phyloP scores from a whole-genome alignment of 768 basidiomycete genomes.

The Termitomyces sp. region DNA sequence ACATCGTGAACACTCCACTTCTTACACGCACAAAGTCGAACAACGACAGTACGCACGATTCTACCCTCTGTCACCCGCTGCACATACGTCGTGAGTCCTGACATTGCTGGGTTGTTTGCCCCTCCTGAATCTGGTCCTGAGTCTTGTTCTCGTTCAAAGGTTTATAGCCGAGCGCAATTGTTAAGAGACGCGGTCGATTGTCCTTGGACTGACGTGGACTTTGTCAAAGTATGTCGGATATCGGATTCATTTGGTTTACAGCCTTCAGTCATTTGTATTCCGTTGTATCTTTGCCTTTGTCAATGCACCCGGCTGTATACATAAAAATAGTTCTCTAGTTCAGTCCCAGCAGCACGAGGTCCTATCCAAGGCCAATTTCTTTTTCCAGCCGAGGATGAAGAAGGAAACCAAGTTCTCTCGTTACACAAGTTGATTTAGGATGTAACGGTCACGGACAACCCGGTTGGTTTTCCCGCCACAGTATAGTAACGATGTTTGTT shows the following conservation, averaged over 20 bases:
- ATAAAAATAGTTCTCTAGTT: too few species aligned
- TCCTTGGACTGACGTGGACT: background rate
- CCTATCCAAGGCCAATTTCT: too few species aligned
- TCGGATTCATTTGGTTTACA: background rate
- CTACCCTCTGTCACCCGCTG: constrained; percentile 34
- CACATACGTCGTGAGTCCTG: constrained; percentile 10
- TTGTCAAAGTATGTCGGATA: background rate
- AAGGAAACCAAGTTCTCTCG: too few species aligned
- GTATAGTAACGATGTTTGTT: too few species aligned
- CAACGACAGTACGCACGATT: constrained; percentile 28
- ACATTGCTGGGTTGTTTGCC: background rate
- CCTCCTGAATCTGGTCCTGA: background rate
- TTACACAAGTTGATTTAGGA: background rate
- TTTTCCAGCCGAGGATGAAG: too few species aligned
- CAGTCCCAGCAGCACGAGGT: too few species aligned
- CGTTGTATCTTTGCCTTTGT: too few species aligned
- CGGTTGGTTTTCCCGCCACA: too few species aligned
- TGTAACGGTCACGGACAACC: background rate
- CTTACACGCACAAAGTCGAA: background rate
- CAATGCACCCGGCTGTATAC: too few species aligned
- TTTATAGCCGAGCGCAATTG: background rate
- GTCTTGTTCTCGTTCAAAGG: background rate
- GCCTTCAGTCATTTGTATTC: too few species aligned
- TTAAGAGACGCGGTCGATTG: background rate
- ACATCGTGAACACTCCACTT: background rate